Conservation (phyloP, 371 early-diverging fungal species). For the Funneliformis caledonium region DNA sequence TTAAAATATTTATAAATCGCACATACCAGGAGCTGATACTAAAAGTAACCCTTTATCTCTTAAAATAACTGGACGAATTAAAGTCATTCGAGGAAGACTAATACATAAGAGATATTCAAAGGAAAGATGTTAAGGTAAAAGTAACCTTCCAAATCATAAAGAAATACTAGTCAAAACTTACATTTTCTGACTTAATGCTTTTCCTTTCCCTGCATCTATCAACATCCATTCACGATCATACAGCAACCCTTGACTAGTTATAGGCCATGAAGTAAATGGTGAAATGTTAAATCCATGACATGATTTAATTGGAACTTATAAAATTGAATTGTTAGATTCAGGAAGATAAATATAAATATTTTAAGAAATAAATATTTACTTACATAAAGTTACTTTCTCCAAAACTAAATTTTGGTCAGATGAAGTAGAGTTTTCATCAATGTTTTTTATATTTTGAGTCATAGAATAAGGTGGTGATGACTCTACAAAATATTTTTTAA, state of each 20-base stretch:
- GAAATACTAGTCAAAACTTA: not conserved
- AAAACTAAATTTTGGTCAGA: slow-evolving; percentile 43
- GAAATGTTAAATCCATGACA: slow-evolving; percentile 66
- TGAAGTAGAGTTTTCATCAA: slow-evolving; percentile 33
- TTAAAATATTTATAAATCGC: not conserved
- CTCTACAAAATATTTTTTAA: slow-evolving; percentile 57
- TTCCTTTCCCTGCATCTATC: slow-evolving; percentile 55
- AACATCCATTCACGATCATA: slow-evolving; percentile 72
- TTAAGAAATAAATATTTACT: not conserved
- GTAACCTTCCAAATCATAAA: not conserved
- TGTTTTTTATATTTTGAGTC: not conserved
- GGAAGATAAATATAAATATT: not conserved
- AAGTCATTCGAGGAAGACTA: slow-evolving; percentile 38
- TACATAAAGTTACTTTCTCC: slow-evolving; percentile 26
- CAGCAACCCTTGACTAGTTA: slow-evolving; percentile 59
- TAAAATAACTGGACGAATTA: slow-evolving; percentile 28
- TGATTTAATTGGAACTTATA: slow-evolving; percentile 65
- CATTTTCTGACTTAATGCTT: slow-evolving; percentile 43
- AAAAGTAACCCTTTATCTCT: slow-evolving; percentile 27
- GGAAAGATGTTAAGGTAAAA: not conserved
- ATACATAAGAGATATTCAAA: not conserved
- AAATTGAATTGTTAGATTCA: not conserved
- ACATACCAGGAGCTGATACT: slow-evolving; percentile 39
- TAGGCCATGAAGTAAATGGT: slow-evolving; percentile 54
- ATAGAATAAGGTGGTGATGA: slow-evolving; percentile 39